Evolutionary conservation across 1,139 yeast species (phyloP), one percentile per base, ranked within the genome.

Genomic region (Scheffersomyces segobiensis): DNA sequence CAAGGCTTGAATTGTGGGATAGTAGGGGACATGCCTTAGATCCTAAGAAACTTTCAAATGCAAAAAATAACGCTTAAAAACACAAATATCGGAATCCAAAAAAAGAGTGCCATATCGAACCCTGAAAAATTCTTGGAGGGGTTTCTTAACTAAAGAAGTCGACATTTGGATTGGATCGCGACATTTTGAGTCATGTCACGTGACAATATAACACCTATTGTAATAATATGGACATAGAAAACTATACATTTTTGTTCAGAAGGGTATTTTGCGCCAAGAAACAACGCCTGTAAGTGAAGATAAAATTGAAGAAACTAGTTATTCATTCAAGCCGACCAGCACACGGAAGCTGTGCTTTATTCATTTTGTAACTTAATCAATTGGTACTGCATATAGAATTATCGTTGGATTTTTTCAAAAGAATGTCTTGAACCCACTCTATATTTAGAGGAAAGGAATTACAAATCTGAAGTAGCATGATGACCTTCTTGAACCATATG

Each of bases 1-100:
- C 75, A 68, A 21, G 68, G 66, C 56, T 71, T 76, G 64, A 78
- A 78, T 21, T 73, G 65, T 18, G 21, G 50, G 18, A 26, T 12
- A 48, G 50, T 7, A 48, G 50, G 18, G 7, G 50, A 20, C 50
- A 48, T 48, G 17, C 20, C 42, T 12, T 10, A 10, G 42, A 14
- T 7, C 12, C 17, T 10, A 10, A 32, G 17, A 4, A 32, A 32
- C 42, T 24, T 24, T 24, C 55, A 52, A 56, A 52, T 57, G 24
- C 17, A 49, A 32, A 32, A 5, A 32, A 14, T 32, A 32, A 12
- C 42, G 17, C 17, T 32, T 32, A 2, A 10, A 32, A 32, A 32
- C 14, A 14, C 17, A 32, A 32, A 3, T 32, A 32, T 32, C 42
- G 17, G 12, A 32, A 10, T 32, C 17, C 12, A 4, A 32, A 32